These are phyloP conservation scores for Geosmithia putterillii DNA, from an alignment of 2,329 filamentous ascomycete genomes.

Conservation along the genomic window DNA sequence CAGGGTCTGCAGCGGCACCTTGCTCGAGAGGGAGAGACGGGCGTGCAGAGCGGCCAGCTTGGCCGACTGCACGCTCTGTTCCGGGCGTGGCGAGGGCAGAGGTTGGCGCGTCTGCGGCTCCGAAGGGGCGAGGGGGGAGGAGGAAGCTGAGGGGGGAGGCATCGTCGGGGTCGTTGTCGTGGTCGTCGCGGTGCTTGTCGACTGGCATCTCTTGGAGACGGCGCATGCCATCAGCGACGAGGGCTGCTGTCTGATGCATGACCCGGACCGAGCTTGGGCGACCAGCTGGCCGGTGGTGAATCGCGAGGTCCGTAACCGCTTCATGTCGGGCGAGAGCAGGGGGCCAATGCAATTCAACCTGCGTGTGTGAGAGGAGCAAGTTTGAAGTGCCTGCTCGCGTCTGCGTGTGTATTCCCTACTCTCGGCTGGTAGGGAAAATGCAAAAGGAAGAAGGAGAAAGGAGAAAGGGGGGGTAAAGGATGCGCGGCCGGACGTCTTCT, in stretches of 20 bases:
- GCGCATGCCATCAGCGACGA: background rate
- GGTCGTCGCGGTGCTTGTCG: background rate
- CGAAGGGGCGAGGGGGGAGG: slow-evolving; percentile 55
- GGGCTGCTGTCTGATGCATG: slow-evolving; percentile 4
- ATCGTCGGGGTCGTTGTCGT: slow-evolving; percentile 9
- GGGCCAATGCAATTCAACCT: background rate
- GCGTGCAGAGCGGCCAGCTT: slow-evolving; percentile 91
- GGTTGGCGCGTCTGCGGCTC: slow-evolving; percentile 7
- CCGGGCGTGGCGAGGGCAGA: slow-evolving; percentile 60
- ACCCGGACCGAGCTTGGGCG: slow-evolving; percentile 16
- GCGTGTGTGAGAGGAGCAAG: background rate
- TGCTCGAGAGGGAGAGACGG: slow-evolving; percentile 68
- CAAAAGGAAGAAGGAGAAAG: background rate
- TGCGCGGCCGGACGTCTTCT: slow-evolving; percentile 1
- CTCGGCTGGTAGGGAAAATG: background rate
- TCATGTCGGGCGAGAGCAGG: slow-evolving; percentile 17
- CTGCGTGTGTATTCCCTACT: too few species aligned
- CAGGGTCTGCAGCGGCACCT: slow-evolving; percentile 75
- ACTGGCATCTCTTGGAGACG: background rate
- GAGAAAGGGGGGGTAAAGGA: background rate
- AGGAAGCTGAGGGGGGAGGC: slow-evolving; percentile 19
- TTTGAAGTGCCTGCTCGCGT: too few species aligned
- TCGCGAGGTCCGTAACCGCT: slow-evolving; percentile 27
- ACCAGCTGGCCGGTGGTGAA: slow-evolving; percentile 28
- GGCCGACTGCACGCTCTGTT: slow-evolving; percentile 57